A percentile compares a stretch with the other conserved stretches of the same genome.
These are phyloP conservation scores for Thalassiosira profunda DNA, from an alignment of 108 stramenopile genomes.

Conservation along the genomic window DNA sequence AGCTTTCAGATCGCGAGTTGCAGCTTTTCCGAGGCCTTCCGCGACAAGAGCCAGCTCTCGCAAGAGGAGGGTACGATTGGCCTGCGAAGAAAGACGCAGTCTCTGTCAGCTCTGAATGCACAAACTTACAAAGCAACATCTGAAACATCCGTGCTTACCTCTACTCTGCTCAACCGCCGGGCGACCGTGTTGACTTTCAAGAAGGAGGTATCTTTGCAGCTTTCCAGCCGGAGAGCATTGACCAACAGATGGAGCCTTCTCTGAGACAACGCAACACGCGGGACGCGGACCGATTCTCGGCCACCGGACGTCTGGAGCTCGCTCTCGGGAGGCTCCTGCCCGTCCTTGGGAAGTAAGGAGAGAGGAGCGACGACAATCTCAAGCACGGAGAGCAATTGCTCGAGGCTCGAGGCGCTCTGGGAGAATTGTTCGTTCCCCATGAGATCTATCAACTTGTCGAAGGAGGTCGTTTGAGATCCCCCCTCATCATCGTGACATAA, in stretches of 20 bases:
- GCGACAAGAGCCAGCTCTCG: constrained; percentile 53
- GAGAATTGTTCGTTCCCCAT: constrained; percentile 62
- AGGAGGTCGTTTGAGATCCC: too few species aligned
- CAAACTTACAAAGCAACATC: too few species aligned
- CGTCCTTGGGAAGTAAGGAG: constrained; percentile 70
- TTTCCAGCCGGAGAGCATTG: constrained; percentile 76
- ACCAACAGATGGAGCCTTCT: constrained; percentile 70
- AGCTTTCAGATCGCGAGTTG: constrained; percentile 72
- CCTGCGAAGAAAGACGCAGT: too few species aligned
- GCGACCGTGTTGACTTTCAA: constrained; percentile 77
- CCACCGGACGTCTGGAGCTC: constrained; percentile 55
- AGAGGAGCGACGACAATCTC: constrained; percentile 81
- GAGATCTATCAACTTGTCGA: constrained; percentile 76
- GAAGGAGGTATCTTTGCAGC: constrained; percentile 79
- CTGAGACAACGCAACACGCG: constrained; percentile 66
- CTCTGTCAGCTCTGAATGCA: not conserved
- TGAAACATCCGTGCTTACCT: constrained; percentile 68
- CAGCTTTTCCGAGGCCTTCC: constrained; percentile 72
- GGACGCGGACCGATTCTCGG: constrained; percentile 81
- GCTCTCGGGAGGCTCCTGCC: constrained; percentile 57
- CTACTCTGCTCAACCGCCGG: constrained; percentile 74
- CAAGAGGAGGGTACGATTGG: constrained; percentile 39
- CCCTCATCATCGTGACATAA: constrained; percentile 31
- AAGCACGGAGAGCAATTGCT: constrained; percentile 76
- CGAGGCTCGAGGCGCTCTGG: constrained; percentile 78